Base-by-base conservation (phyloP, 129 eudicot genomes). In the Sambucus nigra region DNA sequence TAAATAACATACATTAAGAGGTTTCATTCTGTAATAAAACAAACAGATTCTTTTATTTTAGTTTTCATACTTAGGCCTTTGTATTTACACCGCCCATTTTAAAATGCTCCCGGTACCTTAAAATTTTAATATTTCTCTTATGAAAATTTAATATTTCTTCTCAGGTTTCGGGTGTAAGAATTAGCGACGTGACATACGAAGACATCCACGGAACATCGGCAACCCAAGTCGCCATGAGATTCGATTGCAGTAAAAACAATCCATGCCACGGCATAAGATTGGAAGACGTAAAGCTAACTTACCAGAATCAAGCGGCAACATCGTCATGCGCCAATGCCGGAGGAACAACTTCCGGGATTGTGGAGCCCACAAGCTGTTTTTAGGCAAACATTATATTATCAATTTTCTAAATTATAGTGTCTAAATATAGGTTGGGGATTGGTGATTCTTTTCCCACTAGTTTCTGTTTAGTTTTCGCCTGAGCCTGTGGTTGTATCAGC, bases 171-270 rank as follows among this genome's bases (percentile, higher is more conserved):
- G 65, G 55, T 12, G 44, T 45, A 32, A 59, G 48, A 48, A 73
- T 81, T 47, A 73, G 76, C 24, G 75, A 74, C 1, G 71, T 81
- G 23, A 77, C 57, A 17, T 81, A 76, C 41, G 55, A 63, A 54
- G 71, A 81, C 20, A 72, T 81, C 13, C 76, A 63, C 4, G 84
- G 89, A 45, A 61, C 84, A 41, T 81, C 89, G 0, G 84, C 89
- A 1, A 73, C 89, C 0, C 46, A 70, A 52, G 75, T 81, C 4
- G 89, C 84, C 1, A 67, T 81, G 65, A 73, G 54, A 59, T 60
- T 81, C 6, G 79, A 66, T 18, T 81, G 89, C 42, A 81, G 89
- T 45, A 61, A 70, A 38, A 52, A 25, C 23, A 23, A 73, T 53
- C 89, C 81, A 1, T 81, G 89, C 50, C 24, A 58, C 25, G 77